Conservation (phyloP, 2,329 filamentous ascomycete genomes). For the Colletotrichum gigasporum region DNA sequence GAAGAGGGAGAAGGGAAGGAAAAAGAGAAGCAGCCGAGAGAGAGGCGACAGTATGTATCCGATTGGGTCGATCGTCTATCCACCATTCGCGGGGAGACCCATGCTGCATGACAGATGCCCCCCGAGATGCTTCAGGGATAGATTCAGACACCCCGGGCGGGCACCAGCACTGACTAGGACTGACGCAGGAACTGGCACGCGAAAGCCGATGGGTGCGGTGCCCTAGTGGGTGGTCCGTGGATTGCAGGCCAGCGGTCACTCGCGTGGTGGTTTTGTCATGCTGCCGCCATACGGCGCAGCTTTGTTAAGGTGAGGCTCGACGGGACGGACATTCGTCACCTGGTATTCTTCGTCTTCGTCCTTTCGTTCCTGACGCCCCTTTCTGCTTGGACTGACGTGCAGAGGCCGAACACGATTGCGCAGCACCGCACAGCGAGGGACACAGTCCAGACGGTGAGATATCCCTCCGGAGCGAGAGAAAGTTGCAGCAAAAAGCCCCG, state of each 20-base stretch:
- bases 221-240: constrained; percentile 30
- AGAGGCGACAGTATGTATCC: constrained; percentile 34
- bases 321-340: not conserved
- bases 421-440: not conserved
- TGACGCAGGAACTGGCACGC: constrained; percentile 32
- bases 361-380: not conserved
- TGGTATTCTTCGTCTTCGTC: not conserved
- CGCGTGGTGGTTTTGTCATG: constrained; percentile 22
- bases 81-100: constrained; percentile 32
- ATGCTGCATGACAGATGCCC: constrained; percentile 31
- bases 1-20: constrained; percentile 21
- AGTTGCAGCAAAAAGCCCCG: not conserved
- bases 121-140: constrained; percentile 29
- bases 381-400: constrained; percentile 18
- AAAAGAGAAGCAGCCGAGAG: constrained; percentile 18
- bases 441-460: not conserved
- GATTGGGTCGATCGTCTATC: constrained; percentile 32
- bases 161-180: constrained; percentile 32
- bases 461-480: not conserved
- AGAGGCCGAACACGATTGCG: constrained; percentile 22
- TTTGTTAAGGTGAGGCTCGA: not conserved
- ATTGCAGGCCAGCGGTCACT: constrained; percentile 10
- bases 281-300: not conserved
- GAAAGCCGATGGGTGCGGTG: constrained; percentile 31
- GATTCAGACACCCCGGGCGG: constrained; percentile 30